Evolutionary conservation across 345 rosid genomes (phyloP).

Genomic region (Salix koriyanagi): DNA sequence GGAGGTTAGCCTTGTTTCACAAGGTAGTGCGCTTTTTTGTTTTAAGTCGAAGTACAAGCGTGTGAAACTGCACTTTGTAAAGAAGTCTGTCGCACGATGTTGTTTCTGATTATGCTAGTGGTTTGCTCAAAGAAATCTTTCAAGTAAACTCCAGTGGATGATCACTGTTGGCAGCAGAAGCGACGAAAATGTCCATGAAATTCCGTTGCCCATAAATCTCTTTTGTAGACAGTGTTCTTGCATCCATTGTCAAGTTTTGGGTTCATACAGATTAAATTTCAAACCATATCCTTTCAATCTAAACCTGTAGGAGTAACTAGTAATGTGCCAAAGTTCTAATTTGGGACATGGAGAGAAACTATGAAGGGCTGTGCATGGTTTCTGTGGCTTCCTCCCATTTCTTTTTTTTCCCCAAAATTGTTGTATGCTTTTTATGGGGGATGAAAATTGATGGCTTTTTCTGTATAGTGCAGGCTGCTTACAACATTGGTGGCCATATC

Average conservation of each 20-base stretch:
- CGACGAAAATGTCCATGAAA: neutral
- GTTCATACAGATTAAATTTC: no score
- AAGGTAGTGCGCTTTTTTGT: constrained; percentile 57
- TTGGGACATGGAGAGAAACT: neutral
- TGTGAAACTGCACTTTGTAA: neutral
- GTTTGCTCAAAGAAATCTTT: neutral
- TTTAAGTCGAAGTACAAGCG: neutral
- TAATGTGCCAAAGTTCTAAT: neutral
- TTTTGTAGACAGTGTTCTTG: no score
- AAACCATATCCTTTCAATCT: neutral
- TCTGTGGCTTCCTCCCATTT: neutral
- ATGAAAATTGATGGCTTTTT: constrained; percentile 30
- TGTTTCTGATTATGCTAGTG: neutral
- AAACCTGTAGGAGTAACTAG: neutral
- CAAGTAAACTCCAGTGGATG: neutral
- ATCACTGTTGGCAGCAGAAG: neutral
- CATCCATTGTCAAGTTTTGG: no score
- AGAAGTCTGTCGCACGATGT: neutral
- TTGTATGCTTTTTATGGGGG: neutral
- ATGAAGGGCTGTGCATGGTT: neutral
- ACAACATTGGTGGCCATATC: constrained; percentile 76
- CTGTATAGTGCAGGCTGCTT: constrained; percentile 77
- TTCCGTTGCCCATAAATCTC: neutral
- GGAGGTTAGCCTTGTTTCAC: constrained; percentile 83
- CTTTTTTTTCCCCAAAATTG: neutral